phyloP scores from a whole-genome alignment of 257 asterid species.

The Penstemon newberryi region DNA sequence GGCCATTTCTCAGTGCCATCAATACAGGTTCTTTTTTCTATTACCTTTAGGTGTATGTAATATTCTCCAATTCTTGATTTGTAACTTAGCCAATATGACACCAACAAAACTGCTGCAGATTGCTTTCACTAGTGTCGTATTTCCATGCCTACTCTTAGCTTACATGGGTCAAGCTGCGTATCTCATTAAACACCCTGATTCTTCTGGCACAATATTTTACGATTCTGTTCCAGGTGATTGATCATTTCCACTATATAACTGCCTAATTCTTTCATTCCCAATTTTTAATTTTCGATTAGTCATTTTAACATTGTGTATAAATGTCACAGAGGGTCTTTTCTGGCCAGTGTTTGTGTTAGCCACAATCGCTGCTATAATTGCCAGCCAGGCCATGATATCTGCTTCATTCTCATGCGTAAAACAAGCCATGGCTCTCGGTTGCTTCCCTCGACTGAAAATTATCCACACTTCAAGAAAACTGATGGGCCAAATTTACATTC shows the following conservation, averaged over 20 bases:
- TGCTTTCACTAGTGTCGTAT: constrained; percentile 81
- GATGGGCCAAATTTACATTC: constrained; percentile 96
- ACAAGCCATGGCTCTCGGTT: constrained; percentile 96
- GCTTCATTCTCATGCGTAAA: constrained; percentile 95
- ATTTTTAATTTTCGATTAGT: background rate
- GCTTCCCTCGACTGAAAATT: constrained; percentile 95
- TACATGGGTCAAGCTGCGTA: constrained; percentile 99
- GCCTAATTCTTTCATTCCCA: background rate
- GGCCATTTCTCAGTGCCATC: constrained; percentile 92
- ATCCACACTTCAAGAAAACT: constrained; percentile 81
- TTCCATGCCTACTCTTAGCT: constrained; percentile 93
- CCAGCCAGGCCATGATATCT: constrained; percentile 98
- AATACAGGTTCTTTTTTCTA: constrained; percentile 62
- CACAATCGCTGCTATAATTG: constrained; percentile 88
- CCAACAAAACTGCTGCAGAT: constrained; percentile 46
- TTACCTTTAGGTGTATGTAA: constrained; percentile 1
- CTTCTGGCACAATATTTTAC: constrained; percentile 60
- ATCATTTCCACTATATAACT: background rate
- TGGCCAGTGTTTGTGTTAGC: constrained; percentile 92
- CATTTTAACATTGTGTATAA: constrained; percentile 25
- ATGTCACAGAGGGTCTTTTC: constrained; percentile 61
- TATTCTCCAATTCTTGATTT: background rate
- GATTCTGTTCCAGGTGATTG: constrained; percentile 85
- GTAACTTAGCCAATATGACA: background rate
- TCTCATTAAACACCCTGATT: constrained; percentile 64